Evolutionary conservation across 163 green algal genomes (phyloP).

Genomic region (Prototheca wickerhamii): DNA sequence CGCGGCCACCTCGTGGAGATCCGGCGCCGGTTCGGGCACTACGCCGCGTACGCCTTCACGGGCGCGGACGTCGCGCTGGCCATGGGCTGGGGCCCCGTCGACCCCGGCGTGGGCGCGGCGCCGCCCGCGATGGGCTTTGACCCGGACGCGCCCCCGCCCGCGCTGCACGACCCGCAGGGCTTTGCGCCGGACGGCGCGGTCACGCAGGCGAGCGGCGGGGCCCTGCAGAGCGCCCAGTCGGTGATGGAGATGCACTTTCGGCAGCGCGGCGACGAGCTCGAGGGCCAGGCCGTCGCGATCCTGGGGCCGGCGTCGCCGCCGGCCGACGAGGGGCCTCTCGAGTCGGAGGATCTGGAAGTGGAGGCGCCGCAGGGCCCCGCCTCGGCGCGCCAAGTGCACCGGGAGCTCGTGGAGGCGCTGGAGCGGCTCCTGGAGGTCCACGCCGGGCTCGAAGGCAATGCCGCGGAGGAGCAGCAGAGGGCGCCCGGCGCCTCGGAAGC

Average conservation of each 20-base stretch:
- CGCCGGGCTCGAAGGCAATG: too few species aligned
- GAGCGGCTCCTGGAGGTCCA: too few species aligned
- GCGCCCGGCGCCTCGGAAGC: too few species aligned
- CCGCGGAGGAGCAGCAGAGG: too few species aligned
- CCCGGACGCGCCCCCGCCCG: background rate
- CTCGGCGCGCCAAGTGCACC: too few species aligned
- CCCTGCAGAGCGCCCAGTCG: background rate
- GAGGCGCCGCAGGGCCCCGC: background rate
- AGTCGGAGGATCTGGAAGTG: background rate
- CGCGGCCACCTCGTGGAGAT: conserved; percentile 50
- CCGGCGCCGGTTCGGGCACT: conserved; percentile 49
- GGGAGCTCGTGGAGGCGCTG: too few species aligned
- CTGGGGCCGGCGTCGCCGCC: background rate
- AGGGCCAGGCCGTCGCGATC: background rate
- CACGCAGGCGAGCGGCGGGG: background rate
- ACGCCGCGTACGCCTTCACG: conserved; percentile 30
- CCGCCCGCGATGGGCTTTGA: too few species aligned
- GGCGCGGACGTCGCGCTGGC: conserved; percentile 19
- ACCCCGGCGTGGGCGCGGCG: too few species aligned
- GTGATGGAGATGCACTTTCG: conserved; percentile 1
- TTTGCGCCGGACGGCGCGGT: background rate
- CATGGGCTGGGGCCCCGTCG: background rate
- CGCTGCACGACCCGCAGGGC: background rate
- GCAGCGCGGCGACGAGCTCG: background rate
- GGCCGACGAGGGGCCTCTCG: background rate